Evolutionary conservation across 2,329 filamentous ascomycete genomes (phyloP).

Genomic region (Aspergillus hortae): DNA sequence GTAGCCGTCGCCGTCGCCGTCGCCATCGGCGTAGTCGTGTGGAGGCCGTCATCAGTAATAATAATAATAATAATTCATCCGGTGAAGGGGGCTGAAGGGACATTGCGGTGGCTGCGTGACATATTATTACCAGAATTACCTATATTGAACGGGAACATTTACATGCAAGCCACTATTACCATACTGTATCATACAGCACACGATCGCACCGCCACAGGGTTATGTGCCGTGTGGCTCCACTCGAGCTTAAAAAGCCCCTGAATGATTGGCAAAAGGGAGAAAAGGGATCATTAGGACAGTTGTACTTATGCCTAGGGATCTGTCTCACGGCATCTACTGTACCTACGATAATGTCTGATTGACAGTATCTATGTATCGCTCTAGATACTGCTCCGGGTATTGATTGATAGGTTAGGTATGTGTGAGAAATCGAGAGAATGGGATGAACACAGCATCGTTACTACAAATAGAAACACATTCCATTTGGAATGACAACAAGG

Average conservation of each 20-base stretch:
- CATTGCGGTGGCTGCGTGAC: neutral
- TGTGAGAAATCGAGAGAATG: neutral
- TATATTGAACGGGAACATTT: too few species aligned
- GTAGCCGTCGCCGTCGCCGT: neutral
- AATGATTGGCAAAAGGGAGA: conserved; percentile 6
- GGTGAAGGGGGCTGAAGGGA: neutral
- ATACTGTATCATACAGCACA: neutral
- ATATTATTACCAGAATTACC: too few species aligned
- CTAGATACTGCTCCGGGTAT: too few species aligned
- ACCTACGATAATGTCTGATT: neutral
- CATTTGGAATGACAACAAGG: too few species aligned
- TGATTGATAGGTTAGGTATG: too few species aligned
- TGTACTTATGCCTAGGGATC: neutral
- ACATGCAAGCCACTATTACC: neutral
- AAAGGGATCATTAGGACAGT: too few species aligned
- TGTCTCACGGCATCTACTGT: neutral
- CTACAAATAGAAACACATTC: too few species aligned
- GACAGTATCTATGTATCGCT: neutral
- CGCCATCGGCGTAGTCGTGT: neutral
- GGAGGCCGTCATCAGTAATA: neutral
- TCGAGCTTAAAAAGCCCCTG: conserved; percentile 20
- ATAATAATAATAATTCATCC: neutral
- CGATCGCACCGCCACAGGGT: conserved; percentile 18
- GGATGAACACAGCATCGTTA: neutral
- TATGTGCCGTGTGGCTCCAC: conserved; percentile 16